These are phyloP conservation scores for Fraxinus anomala DNA, from an alignment of 257 asterid genomes.

Conservation along the genomic window DNA sequence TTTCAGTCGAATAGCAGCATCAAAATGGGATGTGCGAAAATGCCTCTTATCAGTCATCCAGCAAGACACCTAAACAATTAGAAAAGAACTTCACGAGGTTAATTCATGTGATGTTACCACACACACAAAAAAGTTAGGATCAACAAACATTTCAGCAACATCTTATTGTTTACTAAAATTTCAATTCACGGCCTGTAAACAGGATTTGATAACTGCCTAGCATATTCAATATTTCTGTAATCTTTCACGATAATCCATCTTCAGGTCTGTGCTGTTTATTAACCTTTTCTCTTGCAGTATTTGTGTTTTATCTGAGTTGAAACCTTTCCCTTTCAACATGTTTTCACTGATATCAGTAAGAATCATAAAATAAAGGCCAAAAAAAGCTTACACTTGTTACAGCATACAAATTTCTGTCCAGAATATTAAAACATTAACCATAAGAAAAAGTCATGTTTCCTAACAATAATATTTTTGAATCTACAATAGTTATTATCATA, in stretches of 20 bases:
- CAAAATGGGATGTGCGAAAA: constrained; percentile 33
- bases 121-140: not conserved
- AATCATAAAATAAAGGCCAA: not conserved
- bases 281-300: not conserved
- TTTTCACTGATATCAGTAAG: not conserved
- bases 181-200: not conserved
- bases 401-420: not conserved
- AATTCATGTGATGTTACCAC: constrained; percentile 8
- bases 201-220: not conserved
- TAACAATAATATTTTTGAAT: not conserved
- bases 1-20: constrained; percentile 49
- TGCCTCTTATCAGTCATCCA: constrained; percentile 70
- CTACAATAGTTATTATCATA: not conserved
- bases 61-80: constrained; percentile 52
- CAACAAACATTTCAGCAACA: not conserved
- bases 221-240: not conserved
- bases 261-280: not conserved
- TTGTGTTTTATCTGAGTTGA: not conserved
- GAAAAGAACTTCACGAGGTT: not conserved
- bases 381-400: not conserved
- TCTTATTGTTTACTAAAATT: not conserved
- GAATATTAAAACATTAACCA: not conserved
- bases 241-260: not conserved
- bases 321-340: not conserved
- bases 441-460: not conserved